These are phyloP conservation scores for Citrullus mucosospermus DNA, from an alignment of 306 rosid species.

Conservation along the genomic window DNA sequence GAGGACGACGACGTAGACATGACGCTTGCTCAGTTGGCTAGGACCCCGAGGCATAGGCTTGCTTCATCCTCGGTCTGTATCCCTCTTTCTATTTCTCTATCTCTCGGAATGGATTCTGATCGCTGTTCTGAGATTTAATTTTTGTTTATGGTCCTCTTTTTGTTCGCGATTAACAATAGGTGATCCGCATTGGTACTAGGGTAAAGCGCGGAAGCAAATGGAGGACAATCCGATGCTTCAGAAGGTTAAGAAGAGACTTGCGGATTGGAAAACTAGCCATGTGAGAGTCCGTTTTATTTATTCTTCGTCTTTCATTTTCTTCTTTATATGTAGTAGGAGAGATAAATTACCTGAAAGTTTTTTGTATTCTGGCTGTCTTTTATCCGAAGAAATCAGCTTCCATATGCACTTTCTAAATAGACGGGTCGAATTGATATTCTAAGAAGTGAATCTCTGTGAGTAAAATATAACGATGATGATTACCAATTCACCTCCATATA, in stretches of 20 bases:
- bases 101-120: background rate
- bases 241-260: slow-evolving; percentile 20
- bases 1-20: slow-evolving; percentile 10
- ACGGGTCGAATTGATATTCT: background rate
- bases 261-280: slow-evolving; percentile 22
- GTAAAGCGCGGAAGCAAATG: slow-evolving; percentile 21
- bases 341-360: background rate
- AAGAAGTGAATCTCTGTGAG: background rate
- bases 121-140: background rate
- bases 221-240: slow-evolving; percentile 28
- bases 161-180: slow-evolving; percentile 1
- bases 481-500: background rate
- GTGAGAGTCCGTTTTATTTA: slow-evolving; percentile 10
- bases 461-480: background rate
- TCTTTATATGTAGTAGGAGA: background rate
- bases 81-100: slow-evolving; percentile 1
- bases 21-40: slow-evolving; percentile 19
- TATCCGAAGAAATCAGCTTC: background rate
- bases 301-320: background rate
- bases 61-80: slow-evolving; percentile 16
- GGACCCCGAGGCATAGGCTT: slow-evolving; percentile 13
- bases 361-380: background rate
- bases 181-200: slow-evolving; percentile 34
- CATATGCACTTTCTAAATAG: background rate
- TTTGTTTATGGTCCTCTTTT: background rate